These are phyloP conservation scores for Pseudogymnoascus sp. DNA, from an alignment of 2,329 filamentous ascomycete species.

Conservation along the genomic window DNA sequence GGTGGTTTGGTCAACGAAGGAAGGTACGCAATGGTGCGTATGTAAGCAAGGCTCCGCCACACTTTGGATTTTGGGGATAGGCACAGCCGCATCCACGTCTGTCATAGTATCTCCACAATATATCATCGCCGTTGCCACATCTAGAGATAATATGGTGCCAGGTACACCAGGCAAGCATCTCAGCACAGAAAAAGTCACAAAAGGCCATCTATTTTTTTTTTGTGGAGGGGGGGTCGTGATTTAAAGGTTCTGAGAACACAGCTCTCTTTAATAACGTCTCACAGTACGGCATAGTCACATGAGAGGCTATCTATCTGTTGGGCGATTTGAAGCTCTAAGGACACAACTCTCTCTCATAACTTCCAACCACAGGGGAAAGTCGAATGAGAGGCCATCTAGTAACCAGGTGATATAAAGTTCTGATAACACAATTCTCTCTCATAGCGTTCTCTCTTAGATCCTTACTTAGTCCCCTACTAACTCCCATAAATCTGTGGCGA, in stretches of 20 bases:
- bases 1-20: neutral
- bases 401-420: no score
- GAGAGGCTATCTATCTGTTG: no score
- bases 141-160: neutral
- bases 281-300: no score
- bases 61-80: constrained; percentile 1
- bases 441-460: neutral
- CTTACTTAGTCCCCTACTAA: neutral
- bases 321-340: no score
- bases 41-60: constrained; percentile 8
- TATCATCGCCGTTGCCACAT: neutral
- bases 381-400: no score
- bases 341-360: no score
- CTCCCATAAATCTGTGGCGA: neutral
- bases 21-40: constrained; percentile 8
- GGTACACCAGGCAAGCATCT: neutral
- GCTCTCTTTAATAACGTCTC: no score
- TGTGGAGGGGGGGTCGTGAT: neutral
- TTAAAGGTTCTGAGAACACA: neutral
- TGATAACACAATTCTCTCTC: neutral
- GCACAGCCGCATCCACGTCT: neutral
- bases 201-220: neutral
- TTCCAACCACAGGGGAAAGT: no score
- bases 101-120: neutral
- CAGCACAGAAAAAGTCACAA: neutral